Evolutionary conservation across 108 stramenopile genomes (phyloP).

Genomic region (Aurantiochytrium sp.): DNA sequence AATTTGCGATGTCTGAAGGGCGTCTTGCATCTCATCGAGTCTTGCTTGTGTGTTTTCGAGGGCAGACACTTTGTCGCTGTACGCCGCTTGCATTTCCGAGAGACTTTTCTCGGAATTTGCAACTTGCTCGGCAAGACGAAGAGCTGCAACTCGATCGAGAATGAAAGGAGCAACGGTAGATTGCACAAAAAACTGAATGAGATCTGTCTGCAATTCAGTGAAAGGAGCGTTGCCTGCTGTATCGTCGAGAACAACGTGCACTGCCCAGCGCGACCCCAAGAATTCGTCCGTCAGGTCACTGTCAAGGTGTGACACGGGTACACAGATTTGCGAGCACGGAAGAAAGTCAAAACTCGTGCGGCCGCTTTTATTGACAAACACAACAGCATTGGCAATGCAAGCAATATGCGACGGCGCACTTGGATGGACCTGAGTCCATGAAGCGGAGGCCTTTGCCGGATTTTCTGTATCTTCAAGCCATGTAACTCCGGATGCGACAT

Average conservation of each 20-base stretch:
- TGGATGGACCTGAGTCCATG: not conserved
- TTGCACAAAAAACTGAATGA: not conserved
- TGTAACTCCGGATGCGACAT: not conserved
- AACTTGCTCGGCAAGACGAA: not conserved
- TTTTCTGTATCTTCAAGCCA: not conserved
- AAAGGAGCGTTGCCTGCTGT: not conserved
- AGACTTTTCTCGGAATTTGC: not conserved
- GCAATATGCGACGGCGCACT: not conserved
- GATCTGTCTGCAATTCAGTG: not conserved
- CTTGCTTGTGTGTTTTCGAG: not conserved
- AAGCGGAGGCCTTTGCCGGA: no score
- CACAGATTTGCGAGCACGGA: not conserved
- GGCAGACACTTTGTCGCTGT: not conserved
- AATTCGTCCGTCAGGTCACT: not conserved
- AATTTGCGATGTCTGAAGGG: no score
- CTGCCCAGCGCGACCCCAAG: not conserved
- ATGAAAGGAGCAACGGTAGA: not conserved
- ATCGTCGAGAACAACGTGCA: not conserved
- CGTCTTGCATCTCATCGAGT: no score
- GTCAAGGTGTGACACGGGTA: not conserved
- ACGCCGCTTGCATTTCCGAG: not conserved
- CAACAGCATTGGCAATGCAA: not conserved
- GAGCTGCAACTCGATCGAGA: not conserved
- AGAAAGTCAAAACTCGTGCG: not conserved
- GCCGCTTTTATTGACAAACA: not conserved